A percentile compares a stretch with the other conserved stretches of the same genome.
Evolutionary conservation across 768 basidiomycete species (phyloP).

Genomic region (Agaricus sinodeliciosus): DNA sequence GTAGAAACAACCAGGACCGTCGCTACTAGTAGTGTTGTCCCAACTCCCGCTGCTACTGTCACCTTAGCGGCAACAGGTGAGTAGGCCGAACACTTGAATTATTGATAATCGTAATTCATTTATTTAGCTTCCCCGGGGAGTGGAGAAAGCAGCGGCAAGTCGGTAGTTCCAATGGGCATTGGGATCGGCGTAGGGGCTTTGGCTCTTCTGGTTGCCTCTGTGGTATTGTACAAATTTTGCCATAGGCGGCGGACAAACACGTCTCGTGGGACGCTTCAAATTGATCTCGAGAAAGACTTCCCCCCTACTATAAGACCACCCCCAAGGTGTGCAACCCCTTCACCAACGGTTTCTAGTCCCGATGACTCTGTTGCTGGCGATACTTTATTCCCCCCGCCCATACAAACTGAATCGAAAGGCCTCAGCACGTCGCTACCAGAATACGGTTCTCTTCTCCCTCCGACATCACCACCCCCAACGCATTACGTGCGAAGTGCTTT

Average conservation of each 20-base stretch:
- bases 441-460: neutral
- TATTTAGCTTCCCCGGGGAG: too few species aligned
- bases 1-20: too few species aligned
- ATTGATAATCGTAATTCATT: too few species aligned
- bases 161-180: neutral
- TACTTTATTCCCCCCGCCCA: neutral
- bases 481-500: too few species aligned
- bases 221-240: neutral
- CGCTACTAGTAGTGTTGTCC: too few species aligned
- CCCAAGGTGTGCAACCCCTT: neutral
- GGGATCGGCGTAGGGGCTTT: neutral
- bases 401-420: neutral
- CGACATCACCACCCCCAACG: neutral
- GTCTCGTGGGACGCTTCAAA: neutral
- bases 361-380: neutral
- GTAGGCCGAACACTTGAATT: too few species aligned
- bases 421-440: too few species aligned
- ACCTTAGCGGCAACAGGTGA: too few species aligned
- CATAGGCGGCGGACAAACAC: neutral
- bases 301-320: neutral
- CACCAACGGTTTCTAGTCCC: neutral
- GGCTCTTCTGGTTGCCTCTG: neutral
- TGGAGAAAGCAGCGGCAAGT: neutral
- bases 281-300: neutral
- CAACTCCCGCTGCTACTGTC: too few species aligned